Evolutionary conservation across 108 stramenopile species (phyloP), one percentile per base, ranked within the genome.

Genomic region (Parietichytrium sp.): DNA sequence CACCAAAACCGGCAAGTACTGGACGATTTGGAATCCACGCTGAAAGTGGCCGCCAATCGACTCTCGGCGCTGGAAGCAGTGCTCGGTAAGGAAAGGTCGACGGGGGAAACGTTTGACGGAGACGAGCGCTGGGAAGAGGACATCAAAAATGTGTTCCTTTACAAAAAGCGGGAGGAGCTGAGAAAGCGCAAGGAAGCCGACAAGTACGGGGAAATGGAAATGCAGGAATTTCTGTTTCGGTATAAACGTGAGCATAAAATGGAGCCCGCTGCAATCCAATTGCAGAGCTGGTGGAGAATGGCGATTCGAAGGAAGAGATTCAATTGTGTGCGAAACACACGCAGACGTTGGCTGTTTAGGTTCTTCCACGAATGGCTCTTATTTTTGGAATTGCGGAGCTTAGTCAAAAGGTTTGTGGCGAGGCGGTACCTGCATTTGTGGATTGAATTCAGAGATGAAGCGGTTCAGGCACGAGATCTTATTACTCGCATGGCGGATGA

Each of bases 281-380:
- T 72, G 1, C 61, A 72, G 45, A 10, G 38, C 10, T 72, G 61
- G 61, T 72, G 61, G 61, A 33, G 61, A n/a, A 72, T 72, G 61
- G 6, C 38, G 20, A 38, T 72, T n/a, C 6, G 20, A 6, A 33
- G 61, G n/a, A 25, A 45, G 23, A 72, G 45, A 1, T 72, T 72
- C 3, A 33, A 45, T 8, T n/a, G 42, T 1, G 61, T 72, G 61
- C 33, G 25, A 27, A n/a, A 25, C 6, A 33, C 38, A 7, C 61
- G 61, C 0, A 10, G 42, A 1, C 0, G 6, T 6, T n/a, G 36
- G 6, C 61, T 33, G 36, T 33, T 42, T 10, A 0, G 33, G 15
- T 72, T 72, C 45, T 38, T 72, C 29, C 33, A 38, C 12, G 61
- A 23, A 10, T 45, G 33, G 42, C 2, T 72, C 0, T 72, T 72